Percentiles rank a stretch among this genome's conserved stretches.
These are phyloP conservation scores for Rubroshorea leprosula DNA, from an alignment of 345 rosid species.

Conservation along the genomic window DNA sequence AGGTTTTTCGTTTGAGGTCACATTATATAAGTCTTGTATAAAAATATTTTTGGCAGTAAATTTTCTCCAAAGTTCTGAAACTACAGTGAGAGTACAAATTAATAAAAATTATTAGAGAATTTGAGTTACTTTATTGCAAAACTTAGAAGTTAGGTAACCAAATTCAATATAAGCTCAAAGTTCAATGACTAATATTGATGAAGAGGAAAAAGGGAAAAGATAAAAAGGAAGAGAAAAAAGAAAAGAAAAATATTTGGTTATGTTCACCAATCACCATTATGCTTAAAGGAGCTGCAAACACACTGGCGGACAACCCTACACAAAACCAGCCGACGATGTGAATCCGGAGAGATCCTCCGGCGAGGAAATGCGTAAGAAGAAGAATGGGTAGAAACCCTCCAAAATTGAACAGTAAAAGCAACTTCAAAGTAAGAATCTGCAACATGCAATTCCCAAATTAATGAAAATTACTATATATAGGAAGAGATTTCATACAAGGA, in stretches of 20 bases:
- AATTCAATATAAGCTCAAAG: no score
- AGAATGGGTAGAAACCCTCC: slow-evolving; percentile 25
- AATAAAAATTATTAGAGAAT: no score
- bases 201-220: not conserved
- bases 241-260: slow-evolving; percentile 16
- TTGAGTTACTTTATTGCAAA: not conserved
- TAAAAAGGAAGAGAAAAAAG: not conserved
- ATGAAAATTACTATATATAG: no score
- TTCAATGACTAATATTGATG: not conserved
- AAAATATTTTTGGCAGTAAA: not conserved
- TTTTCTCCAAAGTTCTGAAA: no score
- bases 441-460: no score
- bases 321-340: slow-evolving; percentile 39
- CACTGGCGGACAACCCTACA: slow-evolving; percentile 22
- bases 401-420: slow-evolving; percentile 20
- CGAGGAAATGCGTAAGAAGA: slow-evolving; percentile 23
- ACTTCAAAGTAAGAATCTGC: slow-evolving; percentile 28
- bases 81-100: no score
- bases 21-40: no score
- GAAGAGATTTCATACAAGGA: no score
- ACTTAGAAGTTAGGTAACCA: not conserved
- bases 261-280: slow-evolving; percentile 26
- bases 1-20: no score
- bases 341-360: slow-evolving; percentile 21
- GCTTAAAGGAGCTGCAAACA: slow-evolving; percentile 46